A percentile compares a stretch with the other conserved stretches of the same genome.
phyloP scores from a whole-genome alignment of 2,329 filamentous ascomycete genomes.

The Calonectria pseudoreteaudii region DNA sequence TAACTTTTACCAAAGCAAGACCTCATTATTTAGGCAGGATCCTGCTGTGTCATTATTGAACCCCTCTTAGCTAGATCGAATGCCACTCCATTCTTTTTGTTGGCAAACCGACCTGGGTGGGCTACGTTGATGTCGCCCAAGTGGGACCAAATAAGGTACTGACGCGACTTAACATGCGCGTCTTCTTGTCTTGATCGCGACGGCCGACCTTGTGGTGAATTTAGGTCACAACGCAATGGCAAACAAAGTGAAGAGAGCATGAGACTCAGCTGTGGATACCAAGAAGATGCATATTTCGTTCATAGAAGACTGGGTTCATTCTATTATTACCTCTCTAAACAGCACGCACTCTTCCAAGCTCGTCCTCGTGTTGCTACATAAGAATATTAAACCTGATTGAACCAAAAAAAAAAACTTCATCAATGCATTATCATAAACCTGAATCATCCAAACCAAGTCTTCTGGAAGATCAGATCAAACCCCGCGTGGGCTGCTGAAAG shows the following conservation, averaged over 20 bases:
- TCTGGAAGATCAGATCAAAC: neutral
- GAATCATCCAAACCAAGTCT: neutral
- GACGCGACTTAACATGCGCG: neutral
- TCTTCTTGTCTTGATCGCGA: neutral
- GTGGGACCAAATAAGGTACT: neutral
- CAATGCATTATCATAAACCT: neutral
- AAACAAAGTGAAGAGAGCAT: neutral
- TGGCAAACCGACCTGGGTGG: neutral
- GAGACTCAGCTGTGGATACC: neutral
- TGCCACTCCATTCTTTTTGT: neutral
- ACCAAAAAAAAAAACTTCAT: neutral
- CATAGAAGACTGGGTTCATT: neutral
- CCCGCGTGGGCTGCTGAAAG: neutral
- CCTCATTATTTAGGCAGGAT: neutral
- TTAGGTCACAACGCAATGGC: neutral
- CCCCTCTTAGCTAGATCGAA: neutral
- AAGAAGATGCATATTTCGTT: neutral
- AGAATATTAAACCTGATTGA: neutral
- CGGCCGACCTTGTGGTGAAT: neutral
- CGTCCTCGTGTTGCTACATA: neutral
- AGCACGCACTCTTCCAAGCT: neutral
- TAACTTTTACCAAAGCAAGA: neutral
- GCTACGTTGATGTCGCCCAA: neutral
- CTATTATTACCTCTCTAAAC: neutral
- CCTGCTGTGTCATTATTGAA: neutral